Evolutionary conservation across 805 yeast species (phyloP).

Genomic region (Tetrapisispora iriomotensis): DNA sequence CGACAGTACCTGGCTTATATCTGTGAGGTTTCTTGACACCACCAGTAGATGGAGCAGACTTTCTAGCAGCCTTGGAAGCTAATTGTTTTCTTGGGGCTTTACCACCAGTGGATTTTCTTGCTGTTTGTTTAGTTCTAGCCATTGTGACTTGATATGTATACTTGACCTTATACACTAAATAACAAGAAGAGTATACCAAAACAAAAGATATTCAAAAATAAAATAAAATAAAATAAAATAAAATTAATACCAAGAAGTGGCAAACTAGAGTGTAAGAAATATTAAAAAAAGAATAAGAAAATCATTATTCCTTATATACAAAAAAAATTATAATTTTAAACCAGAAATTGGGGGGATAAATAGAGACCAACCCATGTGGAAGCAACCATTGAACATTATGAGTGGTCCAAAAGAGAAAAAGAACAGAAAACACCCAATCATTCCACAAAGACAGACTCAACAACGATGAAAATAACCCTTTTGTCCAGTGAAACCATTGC

Average conservation of each 20-base stretch:
- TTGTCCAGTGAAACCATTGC: too few species aligned
- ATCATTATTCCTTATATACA: neutral
- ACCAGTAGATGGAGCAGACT: constrained; percentile 84
- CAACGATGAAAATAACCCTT: too few species aligned
- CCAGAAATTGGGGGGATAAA: too few species aligned
- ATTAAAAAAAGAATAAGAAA: neutral
- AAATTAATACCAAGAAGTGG: neutral
- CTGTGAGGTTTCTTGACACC: constrained; percentile 94
- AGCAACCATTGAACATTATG: neutral
- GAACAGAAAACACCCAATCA: too few species aligned
- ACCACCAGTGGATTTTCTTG: constrained; percentile 94
- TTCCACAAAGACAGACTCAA: too few species aligned
- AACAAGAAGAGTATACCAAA: neutral
- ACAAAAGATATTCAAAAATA: neutral
- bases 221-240: neutral
- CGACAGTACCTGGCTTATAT: constrained; percentile 96
- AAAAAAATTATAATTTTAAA: neutral
- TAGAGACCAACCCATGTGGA: too few species aligned
- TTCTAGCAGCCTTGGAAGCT: constrained; percentile 89
- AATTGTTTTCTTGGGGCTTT: constrained; percentile 91
- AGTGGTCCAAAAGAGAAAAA: neutral
- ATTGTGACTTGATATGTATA: constrained; percentile 29
- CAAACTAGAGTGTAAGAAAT: neutral
- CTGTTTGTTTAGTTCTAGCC: constrained; percentile 94
- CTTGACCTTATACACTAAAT: neutral